phyloP scores from a whole-genome alignment of 495 filamentous ascomycete species.

The Aspergillus ostianus region DNA sequence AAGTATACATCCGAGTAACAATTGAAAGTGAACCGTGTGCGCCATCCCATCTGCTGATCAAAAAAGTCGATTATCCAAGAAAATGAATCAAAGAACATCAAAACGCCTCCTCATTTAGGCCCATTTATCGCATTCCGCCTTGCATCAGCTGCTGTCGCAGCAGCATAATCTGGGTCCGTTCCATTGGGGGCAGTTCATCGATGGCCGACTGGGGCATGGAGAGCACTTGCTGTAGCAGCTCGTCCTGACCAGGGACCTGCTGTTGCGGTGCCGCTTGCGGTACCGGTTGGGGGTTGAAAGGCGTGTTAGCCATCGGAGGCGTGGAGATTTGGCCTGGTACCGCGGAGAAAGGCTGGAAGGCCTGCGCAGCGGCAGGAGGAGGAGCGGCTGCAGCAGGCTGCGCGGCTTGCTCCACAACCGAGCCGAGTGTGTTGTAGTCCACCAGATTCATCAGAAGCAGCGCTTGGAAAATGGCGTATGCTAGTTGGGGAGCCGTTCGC shows the following conservation, averaged over 20 bases:
- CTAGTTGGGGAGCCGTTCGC: conserved; percentile 84
- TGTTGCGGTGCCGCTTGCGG: conserved; percentile 44
- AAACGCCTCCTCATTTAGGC: conserved; percentile 1
- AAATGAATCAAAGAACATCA: conserved; percentile 8
- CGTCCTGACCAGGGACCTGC: conserved; percentile 55
- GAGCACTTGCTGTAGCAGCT: conserved; percentile 72
- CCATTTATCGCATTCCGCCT: conserved; percentile 40
- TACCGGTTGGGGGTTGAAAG: conserved; percentile 45
- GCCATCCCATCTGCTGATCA: conserved; percentile 15
- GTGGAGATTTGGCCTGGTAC: conserved; percentile 50
- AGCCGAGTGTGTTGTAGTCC: conserved; percentile 58
- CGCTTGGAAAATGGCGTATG: conserved; percentile 94
- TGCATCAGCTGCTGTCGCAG: conserved; percentile 58
- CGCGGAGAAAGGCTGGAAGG: conserved; percentile 34
- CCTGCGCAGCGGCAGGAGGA: conserved; percentile 28
- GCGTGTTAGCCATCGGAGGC: conserved; percentile 56
- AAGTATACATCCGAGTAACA: conserved; percentile 19
- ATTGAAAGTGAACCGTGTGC: conserved; percentile 16
- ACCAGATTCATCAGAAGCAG: conserved; percentile 92
- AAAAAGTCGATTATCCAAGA: background rate
- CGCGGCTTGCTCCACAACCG: conserved; percentile 56
- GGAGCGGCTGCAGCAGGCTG: conserved; percentile 35
- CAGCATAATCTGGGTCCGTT: conserved; percentile 73
- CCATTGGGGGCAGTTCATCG: conserved; percentile 67
- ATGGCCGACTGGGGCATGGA: conserved; percentile 72